These are phyloP conservation scores for Rubus idaeus DNA, from an alignment of 306 rosid genomes.

Conservation along the genomic window DNA sequence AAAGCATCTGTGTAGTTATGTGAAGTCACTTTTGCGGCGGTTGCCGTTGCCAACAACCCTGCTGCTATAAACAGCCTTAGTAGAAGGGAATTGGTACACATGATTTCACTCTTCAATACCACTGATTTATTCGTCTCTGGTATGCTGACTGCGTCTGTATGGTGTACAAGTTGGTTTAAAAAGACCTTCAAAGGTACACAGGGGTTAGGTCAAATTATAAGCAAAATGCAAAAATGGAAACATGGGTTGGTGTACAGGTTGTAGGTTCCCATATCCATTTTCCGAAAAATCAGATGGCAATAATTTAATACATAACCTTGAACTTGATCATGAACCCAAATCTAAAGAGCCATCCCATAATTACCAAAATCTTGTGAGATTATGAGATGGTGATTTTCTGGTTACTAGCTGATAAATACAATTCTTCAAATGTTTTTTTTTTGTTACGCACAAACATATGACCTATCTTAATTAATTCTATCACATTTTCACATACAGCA, in stretches of 20 bases:
- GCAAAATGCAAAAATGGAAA: neutral
- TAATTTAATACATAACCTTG: neutral
- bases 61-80: slow-evolving; percentile 4
- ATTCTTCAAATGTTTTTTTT: too few relatives aligned
- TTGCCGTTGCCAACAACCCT: neutral
- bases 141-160: neutral
- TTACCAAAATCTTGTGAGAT: neutral
- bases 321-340: neutral
- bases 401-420: neutral
- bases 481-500: too few relatives aligned
- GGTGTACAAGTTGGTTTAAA: neutral
- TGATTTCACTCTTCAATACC: neutral
- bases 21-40: neutral
- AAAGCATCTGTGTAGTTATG: slow-evolving; percentile 17
- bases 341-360: neutral
- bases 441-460: too few relatives aligned
- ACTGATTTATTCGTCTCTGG: neutral
- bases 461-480: too few relatives aligned
- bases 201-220: neutral
- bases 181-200: neutral
- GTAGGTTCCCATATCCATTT: neutral
- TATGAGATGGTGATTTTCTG: neutral
- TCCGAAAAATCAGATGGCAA: neutral
- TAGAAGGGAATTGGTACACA: neutral
- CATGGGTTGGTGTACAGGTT: neutral